Base-by-base conservation (phyloP, 345 rosid genomes). In the Mangifera indica region DNA sequence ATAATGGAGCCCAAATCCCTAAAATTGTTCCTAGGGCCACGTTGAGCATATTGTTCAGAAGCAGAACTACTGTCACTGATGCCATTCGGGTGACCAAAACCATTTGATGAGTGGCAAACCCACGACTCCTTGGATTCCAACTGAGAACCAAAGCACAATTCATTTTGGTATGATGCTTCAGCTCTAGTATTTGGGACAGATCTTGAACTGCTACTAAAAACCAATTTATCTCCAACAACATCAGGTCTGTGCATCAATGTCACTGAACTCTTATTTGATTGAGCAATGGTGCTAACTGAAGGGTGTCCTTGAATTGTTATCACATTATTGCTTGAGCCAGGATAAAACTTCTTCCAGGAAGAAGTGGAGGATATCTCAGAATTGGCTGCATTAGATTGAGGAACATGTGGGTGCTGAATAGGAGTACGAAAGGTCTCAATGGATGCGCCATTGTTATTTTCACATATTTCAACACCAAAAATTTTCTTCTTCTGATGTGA, bases 41-140 rank as follows among this genome's bases (percentile, higher is more conserved):
- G 46, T 32, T 24, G 70, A 65, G 67, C 22, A 51, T 55, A 40
- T 29, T 72, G 72, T 70, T 76, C 75, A 49, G 72, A 72, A 68
- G 78, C 72, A 52, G 66, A 75, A 71, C 70, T 56, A 64, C 66
- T 53, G 69, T 58, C 69, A 64, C 52, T 71, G 62, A 54, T 56
- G 45, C 74, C 76, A 65, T 75, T 77, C 42, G 10, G 54, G 52
- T 52, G 48, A 49, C 69, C 56, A 59, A 75, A 80, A 54, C 73
- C 72, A 66, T 53, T 70, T 1, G 69, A 71, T 21, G 74, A 58
- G 42, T 20, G 34, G 58, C 57, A 53, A 74, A 67, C 64, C 18
- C n/a, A 65, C 45, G 76, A 70, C 54, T 80, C 82, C 76, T 79
- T 86, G 13, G 85, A 84, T 46, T 81, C 84, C 72, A 81, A 72